These are phyloP conservation scores for Funneliformis mosseae DNA, from an alignment of 192 early-diverging fungal species.

Conservation along the genomic window DNA sequence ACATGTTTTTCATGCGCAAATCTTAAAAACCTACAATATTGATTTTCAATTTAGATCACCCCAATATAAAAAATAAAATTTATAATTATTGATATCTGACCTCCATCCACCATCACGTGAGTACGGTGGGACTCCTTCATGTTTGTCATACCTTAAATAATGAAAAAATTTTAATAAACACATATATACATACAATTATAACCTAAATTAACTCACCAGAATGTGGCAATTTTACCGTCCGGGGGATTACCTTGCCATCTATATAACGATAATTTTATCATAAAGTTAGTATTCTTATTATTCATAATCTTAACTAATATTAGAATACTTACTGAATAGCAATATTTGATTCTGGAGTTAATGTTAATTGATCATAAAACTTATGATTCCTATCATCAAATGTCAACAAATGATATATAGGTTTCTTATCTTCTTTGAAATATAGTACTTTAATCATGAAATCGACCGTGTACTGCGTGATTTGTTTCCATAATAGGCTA, in stretches of 20 bases:
- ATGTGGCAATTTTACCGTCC: constrained; percentile 45
- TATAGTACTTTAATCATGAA: constrained; percentile 49
- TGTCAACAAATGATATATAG: constrained; percentile 42
- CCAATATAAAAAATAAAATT: not conserved
- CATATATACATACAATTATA: not conserved
- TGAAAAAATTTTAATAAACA: not conserved
- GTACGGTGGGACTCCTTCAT: not conserved
- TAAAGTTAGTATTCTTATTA: not conserved
- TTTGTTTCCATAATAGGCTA: constrained; percentile 66
- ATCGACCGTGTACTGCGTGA: constrained; percentile 46
- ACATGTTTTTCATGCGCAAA: not conserved
- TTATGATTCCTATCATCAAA: constrained; percentile 41
- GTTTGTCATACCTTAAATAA: constrained; percentile 13
- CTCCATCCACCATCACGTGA: constrained; percentile 12
- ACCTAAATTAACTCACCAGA: constrained; percentile 34
- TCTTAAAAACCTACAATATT: not conserved
- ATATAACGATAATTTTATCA: not conserved
- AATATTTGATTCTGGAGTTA: constrained; percentile 40
- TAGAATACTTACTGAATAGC: constrained; percentile 39
- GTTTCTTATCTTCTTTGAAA: constrained; percentile 46
- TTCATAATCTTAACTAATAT: not conserved
- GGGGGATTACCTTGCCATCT: constrained; percentile 47
- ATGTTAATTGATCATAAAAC: constrained; percentile 49
- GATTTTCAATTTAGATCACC: not conserved
- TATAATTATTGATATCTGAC: not conserved